A percentile compares a stretch with the other conserved stretches of the same genome.
phyloP scores from a whole-genome alignment of 108 stramenopile species.

The Skeletonema marinoi region DNA sequence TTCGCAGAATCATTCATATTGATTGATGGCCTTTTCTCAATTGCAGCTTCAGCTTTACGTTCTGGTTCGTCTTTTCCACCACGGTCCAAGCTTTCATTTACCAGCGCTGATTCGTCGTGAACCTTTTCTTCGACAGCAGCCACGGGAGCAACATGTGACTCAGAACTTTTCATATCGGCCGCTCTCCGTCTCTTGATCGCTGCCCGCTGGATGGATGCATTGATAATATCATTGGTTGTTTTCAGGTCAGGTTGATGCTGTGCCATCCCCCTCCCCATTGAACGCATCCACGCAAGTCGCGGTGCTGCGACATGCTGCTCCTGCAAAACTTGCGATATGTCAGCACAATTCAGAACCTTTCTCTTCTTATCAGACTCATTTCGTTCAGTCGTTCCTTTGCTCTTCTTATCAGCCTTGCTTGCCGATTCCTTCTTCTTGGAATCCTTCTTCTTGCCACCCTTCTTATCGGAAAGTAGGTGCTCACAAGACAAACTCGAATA shows the following conservation, averaged over 20 bases:
- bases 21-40: not conserved
- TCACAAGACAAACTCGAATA: slow-evolving; percentile 13
- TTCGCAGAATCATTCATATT: not conserved
- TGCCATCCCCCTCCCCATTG: not conserved
- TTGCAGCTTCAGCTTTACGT: too few relatives aligned
- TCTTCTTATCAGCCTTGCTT: not conserved
- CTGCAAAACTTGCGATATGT: not conserved
- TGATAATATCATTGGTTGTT: not conserved
- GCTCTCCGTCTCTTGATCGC: not conserved
- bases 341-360: not conserved
- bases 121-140: not conserved
- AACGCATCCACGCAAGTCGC: not conserved
- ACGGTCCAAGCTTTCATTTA: not conserved
- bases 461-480: not conserved
- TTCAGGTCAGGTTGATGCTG: not conserved
- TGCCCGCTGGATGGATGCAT: not conserved
- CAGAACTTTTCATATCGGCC: not conserved
- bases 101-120: not conserved
- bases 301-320: not conserved
- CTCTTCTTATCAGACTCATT: not conserved
- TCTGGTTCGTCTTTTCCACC: not conserved
- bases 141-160: not conserved
- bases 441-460: not conserved
- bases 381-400: not conserved
- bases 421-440: not conserved